phyloP scores from a whole-genome alignment of 331 rosid genomes.

The Dryas integrifolia region DNA sequence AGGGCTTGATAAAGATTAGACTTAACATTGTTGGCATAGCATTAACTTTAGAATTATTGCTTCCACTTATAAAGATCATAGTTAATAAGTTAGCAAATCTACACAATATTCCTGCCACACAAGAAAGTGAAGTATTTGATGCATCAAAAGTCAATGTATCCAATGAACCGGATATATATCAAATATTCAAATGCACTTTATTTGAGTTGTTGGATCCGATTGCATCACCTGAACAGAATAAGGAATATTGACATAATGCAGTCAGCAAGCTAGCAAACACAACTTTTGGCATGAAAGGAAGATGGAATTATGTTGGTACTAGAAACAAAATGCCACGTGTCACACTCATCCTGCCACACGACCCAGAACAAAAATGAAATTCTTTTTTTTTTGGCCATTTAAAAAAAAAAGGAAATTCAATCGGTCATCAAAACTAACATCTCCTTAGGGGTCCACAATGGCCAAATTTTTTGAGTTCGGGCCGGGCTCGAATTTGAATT shows the following conservation, averaged over 20 bases:
- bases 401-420: too few relatives aligned
- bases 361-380: too few relatives aligned
- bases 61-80: slow-evolving; percentile 38
- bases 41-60: slow-evolving; percentile 19
- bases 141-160: slow-evolving; percentile 16
- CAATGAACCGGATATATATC: neutral
- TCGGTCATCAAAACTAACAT: too few relatives aligned
- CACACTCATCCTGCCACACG: too few relatives aligned
- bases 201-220: slow-evolving; percentile 6
- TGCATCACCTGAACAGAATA: slow-evolving; percentile 4
- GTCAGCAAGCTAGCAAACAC: neutral
- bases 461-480: too few relatives aligned
- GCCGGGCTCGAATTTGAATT: too few relatives aligned
- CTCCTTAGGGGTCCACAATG: too few relatives aligned
- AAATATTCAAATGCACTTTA: slow-evolving; percentile 1
- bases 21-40: slow-evolving; percentile 14
- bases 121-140: slow-evolving; percentile 17
- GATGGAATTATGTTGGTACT: too few relatives aligned
- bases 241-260: neutral
- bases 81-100: slow-evolving; percentile 28
- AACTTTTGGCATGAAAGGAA: slow-evolving; percentile 1
- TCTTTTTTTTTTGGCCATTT: too few relatives aligned
- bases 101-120: slow-evolving; percentile 1
- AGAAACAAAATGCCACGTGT: too few relatives aligned
- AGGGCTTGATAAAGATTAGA: neutral